Evolutionary conservation across 306 rosid species (phyloP), one percentile per base, ranked within the genome.

Genomic region (Begonia peltatifolia): DNA sequence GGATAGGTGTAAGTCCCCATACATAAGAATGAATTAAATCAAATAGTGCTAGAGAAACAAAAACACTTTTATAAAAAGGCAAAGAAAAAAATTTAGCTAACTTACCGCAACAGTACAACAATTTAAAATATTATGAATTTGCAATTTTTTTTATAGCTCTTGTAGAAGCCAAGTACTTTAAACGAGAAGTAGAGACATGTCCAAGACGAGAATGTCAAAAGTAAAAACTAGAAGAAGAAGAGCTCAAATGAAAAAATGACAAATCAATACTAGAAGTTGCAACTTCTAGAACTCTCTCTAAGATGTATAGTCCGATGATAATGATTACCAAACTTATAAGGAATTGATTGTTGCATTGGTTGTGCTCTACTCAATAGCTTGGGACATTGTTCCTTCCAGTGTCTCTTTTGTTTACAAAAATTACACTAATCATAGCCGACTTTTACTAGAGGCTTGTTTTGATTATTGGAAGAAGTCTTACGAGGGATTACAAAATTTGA

Each of bases 31-130:
- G 35, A 18, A 52, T 30, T 52, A 52, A 52, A 52, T 52, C 55
- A 52, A 52, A 52, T 6, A 11, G 55, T 14, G 55, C 22, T 11
- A 6, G 6, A 15, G 63, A 58, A 25, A 13, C 18, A 6, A 3
- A 47, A 47, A 22, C 14, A 58, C 30, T 47, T 47, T n/a, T 17
- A 47, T 57, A 0, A 57, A 57, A 57, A 42, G 50, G 51, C 2
- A 57, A 15, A 12, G 46, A 2, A 42, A 2, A 58, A 46, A 25
- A 12, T 22, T 58, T 22, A 17, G 42, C 55, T 5, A 59, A 42
- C 13, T 59, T 59, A n/a, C n/a, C n/a, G 10, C 47, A 48, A 11
- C 63, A n/a, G n/a, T 46, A 59, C 46, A 3, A 59, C 14, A 59
- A 11, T 59, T 1, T 3, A 1, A 59, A 47, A 59, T 47, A 47